Base-by-base conservation (phyloP, 176 grass and related monocot species). In the Poa annua region DNA sequence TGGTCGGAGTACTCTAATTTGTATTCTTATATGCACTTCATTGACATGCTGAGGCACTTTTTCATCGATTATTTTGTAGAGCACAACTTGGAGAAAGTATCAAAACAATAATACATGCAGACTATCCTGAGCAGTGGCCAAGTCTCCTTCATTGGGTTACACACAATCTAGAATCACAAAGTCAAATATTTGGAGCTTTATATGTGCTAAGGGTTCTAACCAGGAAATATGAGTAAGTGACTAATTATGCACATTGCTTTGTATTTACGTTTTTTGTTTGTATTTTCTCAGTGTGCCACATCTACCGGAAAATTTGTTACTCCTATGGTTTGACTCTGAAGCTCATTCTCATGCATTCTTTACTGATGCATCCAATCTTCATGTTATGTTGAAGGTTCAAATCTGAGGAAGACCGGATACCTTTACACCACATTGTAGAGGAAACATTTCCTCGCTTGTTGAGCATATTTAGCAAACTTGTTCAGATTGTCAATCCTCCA, bases 201-300 rank as follows among this genome's bases (percentile, higher is more conserved):
- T 98, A 88, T 78, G 96, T 98, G 11, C 74, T 98, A 84, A 93
- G 96, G 72, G 85, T 98, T 93, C 87, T 95, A 63, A 77, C 92
- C 25, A 89, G 96, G 77, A 98, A 98, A 90, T 98, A 98, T 22
- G 96, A 98, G 96, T 98, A 76, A 95, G 90, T 87, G 83, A 93
- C 92, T 98, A 68, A 93, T 89, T 81, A 80, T 81, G 38, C 47
- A 6, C 9, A 32, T 71, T 6, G 2, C n/a, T 84, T 54, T 55
- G 16, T 64, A 71, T 68, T 61, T 82, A 1, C 74, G 56, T 10
- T 13, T 12, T 12, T 71, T 74, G 7, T 84, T 42, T 55, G 3
- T 80, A 22, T 88, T 67, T 19, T 80, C 38, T 75, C 44, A 69
- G 21, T 47, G 52, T 29, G 5, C 38, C 32, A 38, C 38, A 63